phyloP scores from a whole-genome alignment of 2,329 filamentous ascomycete species.

The Nothopassalora personata region DNA sequence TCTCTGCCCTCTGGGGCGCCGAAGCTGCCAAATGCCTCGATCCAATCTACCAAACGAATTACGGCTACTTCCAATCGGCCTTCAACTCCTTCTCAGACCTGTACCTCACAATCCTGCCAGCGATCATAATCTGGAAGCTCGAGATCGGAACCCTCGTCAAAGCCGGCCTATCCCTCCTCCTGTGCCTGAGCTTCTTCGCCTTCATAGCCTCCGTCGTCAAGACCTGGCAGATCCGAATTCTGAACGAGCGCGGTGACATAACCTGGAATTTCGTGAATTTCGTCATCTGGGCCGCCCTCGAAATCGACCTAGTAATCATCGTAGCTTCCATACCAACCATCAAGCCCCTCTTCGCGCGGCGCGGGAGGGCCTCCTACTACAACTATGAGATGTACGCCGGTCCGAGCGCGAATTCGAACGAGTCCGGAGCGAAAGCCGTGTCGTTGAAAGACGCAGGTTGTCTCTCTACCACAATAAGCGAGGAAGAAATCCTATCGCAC shows the following conservation, averaged over 20 bases:
- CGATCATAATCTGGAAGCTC: not conserved
- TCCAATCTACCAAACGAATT: not conserved
- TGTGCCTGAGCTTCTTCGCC: constrained; percentile 7
- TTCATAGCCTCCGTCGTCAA: constrained; percentile 14
- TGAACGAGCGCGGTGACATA: constrained; percentile 7
- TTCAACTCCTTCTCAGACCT: not conserved
- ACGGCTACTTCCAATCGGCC: not conserved
- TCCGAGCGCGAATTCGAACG: not conserved
- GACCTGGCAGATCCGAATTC: constrained; percentile 7
- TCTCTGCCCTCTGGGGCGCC: not conserved
- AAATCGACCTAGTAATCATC: constrained; percentile 16
- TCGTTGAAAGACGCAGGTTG: not conserved
- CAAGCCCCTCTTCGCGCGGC: constrained; percentile 5
- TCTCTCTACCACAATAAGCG: not conserved
- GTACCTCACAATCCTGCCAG: not conserved
- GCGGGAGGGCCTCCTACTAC: not conserved
- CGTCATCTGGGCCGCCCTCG: constrained; percentile 11
- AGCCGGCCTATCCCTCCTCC: not conserved
- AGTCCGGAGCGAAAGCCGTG: not conserved
- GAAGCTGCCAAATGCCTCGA: not conserved
- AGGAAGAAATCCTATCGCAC: not conserved
- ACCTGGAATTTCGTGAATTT: constrained; percentile 11
- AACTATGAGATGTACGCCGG: not conserved
- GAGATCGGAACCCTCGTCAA: not conserved
- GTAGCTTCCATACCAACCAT: constrained; percentile 12